phyloP scores from a whole-genome alignment of 164 flowering plant genomes.

The Kalanchoe fedtschenkoi region DNA sequence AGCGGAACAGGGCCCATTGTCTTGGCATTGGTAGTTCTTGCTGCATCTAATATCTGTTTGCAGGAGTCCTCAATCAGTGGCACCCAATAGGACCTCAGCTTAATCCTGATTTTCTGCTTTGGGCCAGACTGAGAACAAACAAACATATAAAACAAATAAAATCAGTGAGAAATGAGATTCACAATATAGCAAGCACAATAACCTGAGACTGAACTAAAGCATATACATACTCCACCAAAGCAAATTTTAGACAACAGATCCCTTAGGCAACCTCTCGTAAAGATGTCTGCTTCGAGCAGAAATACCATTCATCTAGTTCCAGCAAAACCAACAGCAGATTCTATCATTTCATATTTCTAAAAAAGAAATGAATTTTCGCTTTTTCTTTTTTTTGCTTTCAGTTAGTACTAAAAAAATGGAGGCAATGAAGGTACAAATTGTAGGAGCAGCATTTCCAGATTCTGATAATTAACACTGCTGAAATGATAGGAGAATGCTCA shows the following conservation, averaged over 20 bases:
- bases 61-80: conserved; percentile 87
- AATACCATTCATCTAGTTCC: not conserved
- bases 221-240: not conserved
- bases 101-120: conserved; percentile 89
- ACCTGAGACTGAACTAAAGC: not conserved
- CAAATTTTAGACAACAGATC: not conserved
- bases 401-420: too few relatives aligned
- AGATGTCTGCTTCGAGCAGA: not conserved
- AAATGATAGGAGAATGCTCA: too few relatives aligned
- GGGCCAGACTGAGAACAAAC: conserved; percentile 83
- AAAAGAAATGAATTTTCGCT: too few relatives aligned
- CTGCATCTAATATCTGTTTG: conserved; percentile 95
- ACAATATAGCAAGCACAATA: not conserved
- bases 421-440: too few relatives aligned
- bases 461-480: too few relatives aligned
- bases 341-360: too few relatives aligned
- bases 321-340: too few relatives aligned
- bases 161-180: not conserved
- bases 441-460: too few relatives aligned
- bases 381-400: too few relatives aligned
- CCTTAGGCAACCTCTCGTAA: not conserved
- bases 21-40: conserved; percentile 81
- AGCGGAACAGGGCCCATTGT: conserved; percentile 92
- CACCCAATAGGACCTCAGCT: conserved; percentile 82
- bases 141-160: too few relatives aligned